Conservation (phyloP, 305 asterid genomes). For the Andrographis paniculata region DNA sequence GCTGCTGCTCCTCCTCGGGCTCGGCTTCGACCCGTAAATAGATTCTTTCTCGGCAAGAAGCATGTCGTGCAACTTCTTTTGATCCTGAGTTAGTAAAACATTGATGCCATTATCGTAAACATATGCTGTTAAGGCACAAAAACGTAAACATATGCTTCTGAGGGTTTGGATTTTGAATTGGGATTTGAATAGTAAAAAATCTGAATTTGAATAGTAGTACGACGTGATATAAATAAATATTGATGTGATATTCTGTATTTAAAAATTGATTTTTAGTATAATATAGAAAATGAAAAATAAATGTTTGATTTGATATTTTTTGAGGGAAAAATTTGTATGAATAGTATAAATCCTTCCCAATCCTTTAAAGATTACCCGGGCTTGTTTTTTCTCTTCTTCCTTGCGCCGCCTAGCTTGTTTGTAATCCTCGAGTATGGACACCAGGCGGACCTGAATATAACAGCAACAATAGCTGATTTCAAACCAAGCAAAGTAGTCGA, state of each 20-base stretch:
- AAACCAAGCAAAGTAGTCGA: constrained; percentile 4
- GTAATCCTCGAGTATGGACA: constrained; percentile 82
- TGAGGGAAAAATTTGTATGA: no score
- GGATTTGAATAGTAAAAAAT: no score
- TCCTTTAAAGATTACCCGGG: constrained; percentile 45
- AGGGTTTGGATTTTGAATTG: no score
- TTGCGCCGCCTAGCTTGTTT: constrained; percentile 61
- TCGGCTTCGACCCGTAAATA: constrained; percentile 81
- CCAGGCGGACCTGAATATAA: constrained; percentile 65
- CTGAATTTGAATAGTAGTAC: no score
- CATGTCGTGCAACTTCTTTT: constrained; percentile 82
- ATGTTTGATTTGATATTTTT: no score
- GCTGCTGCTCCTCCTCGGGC: constrained; percentile 79
- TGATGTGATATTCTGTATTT: no score
- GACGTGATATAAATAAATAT: no score
- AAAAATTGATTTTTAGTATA: no score
- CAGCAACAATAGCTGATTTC: constrained; percentile 6
- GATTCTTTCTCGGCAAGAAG: constrained; percentile 82
- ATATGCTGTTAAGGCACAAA: background rate
- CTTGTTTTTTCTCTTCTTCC: constrained; percentile 80
- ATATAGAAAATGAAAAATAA: no score
- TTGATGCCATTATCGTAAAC: no score
- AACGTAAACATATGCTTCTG: no score
- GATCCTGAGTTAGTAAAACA: constrained; percentile 43
- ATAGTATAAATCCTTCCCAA: no score